Percentiles rank a stretch among this genome's conserved stretches.
phyloP scores from a whole-genome alignment of 306 rosid genomes.

The Cyamopsis tetragonoloba region DNA sequence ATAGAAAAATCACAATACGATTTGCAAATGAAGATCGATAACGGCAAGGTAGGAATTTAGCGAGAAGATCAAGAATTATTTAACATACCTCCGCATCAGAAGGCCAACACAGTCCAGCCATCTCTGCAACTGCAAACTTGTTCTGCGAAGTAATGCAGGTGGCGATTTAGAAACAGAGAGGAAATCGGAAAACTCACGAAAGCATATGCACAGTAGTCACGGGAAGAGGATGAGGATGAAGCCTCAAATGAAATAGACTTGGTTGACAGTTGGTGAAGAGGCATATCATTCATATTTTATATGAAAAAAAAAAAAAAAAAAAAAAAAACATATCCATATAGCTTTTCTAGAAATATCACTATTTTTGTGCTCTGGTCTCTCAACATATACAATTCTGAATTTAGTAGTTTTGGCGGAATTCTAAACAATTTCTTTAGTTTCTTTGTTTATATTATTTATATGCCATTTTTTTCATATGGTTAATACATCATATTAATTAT shows the following conservation, averaged over 20 bases:
- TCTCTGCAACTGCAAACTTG: conserved; percentile 1
- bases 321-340: too few relatives aligned
- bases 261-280: conserved; percentile 9
- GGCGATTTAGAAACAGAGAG: background rate
- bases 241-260: background rate
- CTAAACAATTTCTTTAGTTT: too few relatives aligned
- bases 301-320: too few relatives aligned
- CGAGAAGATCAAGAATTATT: background rate
- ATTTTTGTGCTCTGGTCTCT: too few relatives aligned
- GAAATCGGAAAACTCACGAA: conserved; percentile 12
- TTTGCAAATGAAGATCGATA: background rate
- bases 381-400: too few relatives aligned
- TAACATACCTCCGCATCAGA: conserved; percentile 60
- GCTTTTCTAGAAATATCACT: too few relatives aligned
- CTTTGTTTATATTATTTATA: too few relatives aligned
- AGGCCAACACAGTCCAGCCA: conserved; percentile 68
- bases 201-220: background rate
- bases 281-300: too few relatives aligned
- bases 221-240: background rate
- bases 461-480: too few relatives aligned
- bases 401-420: too few relatives aligned
- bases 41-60: background rate
- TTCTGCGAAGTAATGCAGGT: background rate
- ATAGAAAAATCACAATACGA: background rate
- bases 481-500: too few relatives aligned